Evolutionary conservation across 345 rosid species (phyloP), one percentile per base, ranked within the genome.

Genomic region (Kandelia obovata): DNA sequence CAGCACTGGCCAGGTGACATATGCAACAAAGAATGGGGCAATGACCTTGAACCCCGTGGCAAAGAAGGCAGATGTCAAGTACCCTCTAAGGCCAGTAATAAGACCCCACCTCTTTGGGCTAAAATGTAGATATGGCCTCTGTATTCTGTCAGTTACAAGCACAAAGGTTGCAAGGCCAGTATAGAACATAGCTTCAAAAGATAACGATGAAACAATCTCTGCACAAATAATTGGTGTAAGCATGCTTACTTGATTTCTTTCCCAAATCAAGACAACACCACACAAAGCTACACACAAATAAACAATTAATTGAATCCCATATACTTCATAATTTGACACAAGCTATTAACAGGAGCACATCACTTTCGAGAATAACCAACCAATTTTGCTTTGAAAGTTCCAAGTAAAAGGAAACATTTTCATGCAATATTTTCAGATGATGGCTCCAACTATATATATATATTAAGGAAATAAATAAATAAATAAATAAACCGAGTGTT

Each of bases 21-120:
- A 84, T 8, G 74, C 88, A 60, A 74, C 80, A 68, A 93, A 67
- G 27, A 85, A 21, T 0, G 97, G 97, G 55, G 80, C 70, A 3
- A 86, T 65, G 34, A 88, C 88, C 83, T 87, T 89, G 43, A 90
- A 77, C 34, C 91, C 93, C 86, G 73, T 85, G 3, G 82, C 58
- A 62, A 85, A 76, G 79, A 86, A 86, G n/a, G 84, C 81, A 63
- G 96, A 86, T 23, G 75, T 55, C 66, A 86, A 75, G 84, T 89
- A 91, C 70, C 94, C 92, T 75, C 82, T 83, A 39, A 89, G 83
- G n/a, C 98, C 97, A 27, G 92, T 91, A 64, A 93, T 84, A 53
- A 89, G 85, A 70, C 97, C 81, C 98, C 97, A 89, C 58, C 97
- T 85, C 76, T 88, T 91, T 68, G 87, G 11, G 64, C 96, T 93